Evolutionary conservation across 495 filamentous ascomycete species (phyloP).

Genomic region (Penicillium pancosmium): DNA sequence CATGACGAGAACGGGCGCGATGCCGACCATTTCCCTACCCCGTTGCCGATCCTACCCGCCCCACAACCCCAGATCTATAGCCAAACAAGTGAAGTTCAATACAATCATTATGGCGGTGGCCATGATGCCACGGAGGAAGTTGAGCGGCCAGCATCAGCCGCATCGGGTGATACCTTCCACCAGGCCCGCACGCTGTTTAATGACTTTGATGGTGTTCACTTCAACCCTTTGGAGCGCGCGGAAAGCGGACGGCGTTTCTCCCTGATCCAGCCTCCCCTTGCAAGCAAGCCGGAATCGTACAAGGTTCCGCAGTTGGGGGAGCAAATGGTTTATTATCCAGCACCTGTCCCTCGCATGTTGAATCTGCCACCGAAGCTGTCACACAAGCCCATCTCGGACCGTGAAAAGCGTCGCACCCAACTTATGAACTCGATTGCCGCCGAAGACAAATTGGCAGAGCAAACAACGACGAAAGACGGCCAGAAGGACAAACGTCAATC

Average conservation of each 20-base stretch:
- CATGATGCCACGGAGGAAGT: conserved; percentile 25
- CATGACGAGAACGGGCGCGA: conserved; percentile 46
- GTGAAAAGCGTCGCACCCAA: conserved; percentile 71
- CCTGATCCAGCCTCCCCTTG: conserved; percentile 44
- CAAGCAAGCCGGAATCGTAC: conserved; percentile 59
- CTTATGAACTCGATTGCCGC: conserved; percentile 53
- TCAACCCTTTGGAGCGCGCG: conserved; percentile 49
- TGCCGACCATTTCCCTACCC: conserved; percentile 24
- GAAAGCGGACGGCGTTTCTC: conserved; percentile 39
- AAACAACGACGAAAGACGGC: conserved; percentile 23
- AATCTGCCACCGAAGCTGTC: conserved; percentile 90
- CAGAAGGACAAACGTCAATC: conserved; percentile 37
- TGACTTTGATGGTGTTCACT: conserved; percentile 95
- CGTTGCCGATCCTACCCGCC: conserved; percentile 26
- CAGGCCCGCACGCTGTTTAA: conserved; percentile 73
- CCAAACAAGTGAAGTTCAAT: conserved; percentile 17
- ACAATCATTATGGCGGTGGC: conserved; percentile 24
- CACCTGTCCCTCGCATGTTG: conserved; percentile 89
- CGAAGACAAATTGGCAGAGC: conserved; percentile 49
- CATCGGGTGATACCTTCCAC: conserved; percentile 69
- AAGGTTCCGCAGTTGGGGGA: conserved; percentile 66
- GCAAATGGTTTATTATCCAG: conserved; percentile 92
- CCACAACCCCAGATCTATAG: conserved; percentile 31
- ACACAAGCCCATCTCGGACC: conserved; percentile 63
- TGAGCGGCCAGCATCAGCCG: conserved; percentile 50